Conservation (phyloP, 495 filamentous ascomycete species). For the Chaetomidium leptoderma region DNA sequence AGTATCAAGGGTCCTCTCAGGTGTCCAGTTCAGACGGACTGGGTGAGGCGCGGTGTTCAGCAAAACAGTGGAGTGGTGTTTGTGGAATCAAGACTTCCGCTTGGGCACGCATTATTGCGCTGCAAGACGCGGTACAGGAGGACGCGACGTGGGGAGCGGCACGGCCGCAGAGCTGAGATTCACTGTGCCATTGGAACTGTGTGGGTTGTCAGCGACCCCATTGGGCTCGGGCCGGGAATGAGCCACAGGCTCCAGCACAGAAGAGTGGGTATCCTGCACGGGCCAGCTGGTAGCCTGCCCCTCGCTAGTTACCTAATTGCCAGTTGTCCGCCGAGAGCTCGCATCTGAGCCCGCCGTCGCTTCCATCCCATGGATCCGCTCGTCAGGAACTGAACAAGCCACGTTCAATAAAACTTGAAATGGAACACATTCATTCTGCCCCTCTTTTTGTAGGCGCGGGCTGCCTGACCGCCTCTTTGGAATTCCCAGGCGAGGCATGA, state of each 20-base stretch:
- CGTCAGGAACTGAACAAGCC: no score
- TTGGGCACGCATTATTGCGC: neutral
- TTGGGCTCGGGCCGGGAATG: no score
- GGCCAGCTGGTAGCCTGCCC: neutral
- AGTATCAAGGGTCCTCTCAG: neutral
- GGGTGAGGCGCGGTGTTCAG: neutral
- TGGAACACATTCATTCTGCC: neutral
- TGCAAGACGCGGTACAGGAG: constrained; percentile 19
- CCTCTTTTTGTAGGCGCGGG: neutral
- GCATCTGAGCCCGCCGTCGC: neutral
- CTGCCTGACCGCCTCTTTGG: constrained; percentile 12
- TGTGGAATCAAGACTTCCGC: constrained; percentile 7
- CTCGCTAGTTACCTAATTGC: no score
- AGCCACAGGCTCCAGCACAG: no score
- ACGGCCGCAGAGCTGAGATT: neutral
- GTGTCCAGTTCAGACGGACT: neutral
- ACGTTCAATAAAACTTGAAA: neutral
- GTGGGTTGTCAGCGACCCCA: neutral
- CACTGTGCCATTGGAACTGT: neutral
- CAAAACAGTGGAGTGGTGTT: constrained; percentile 6
- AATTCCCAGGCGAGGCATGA: neutral
- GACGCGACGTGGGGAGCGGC: constrained; percentile 14
- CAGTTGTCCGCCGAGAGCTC: neutral
- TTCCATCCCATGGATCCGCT: neutral
- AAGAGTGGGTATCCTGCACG: no score